Conservation (phyloP, 1,139 yeast genomes). For the Pneumocystis carinii region DNA sequence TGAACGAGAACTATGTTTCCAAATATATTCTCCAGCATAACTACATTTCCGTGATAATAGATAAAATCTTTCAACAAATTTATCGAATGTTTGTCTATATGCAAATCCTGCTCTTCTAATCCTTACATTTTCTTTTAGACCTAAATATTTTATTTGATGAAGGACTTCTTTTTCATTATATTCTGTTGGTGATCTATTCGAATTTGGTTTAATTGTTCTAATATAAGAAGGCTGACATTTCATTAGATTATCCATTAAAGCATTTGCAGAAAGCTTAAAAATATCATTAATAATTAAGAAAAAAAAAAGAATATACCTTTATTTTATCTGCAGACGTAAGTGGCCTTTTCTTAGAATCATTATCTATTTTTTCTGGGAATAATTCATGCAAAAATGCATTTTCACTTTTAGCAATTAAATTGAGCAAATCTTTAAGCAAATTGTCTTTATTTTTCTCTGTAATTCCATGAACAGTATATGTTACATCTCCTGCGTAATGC, state of each 20-base stretch:
- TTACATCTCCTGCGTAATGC: slow-evolving; percentile 98
- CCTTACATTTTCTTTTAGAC: slow-evolving; percentile 90
- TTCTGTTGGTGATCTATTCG: slow-evolving; percentile 78
- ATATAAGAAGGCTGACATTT: slow-evolving; percentile 88
- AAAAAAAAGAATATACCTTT: slow-evolving; percentile 28
- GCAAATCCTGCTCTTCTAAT: slow-evolving; percentile 99
- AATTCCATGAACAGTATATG: slow-evolving; percentile 78
- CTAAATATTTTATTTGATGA: slow-evolving; percentile 91
- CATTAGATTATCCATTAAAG: slow-evolving; percentile 75
- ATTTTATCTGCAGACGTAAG: slow-evolving; percentile 97
- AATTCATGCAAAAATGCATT: slow-evolving; percentile 50
- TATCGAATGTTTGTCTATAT: slow-evolving; percentile 90
- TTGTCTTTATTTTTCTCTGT: slow-evolving; percentile 97
- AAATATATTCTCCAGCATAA: slow-evolving; percentile 94
- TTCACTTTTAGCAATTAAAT: slow-evolving; percentile 55
- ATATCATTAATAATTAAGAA: neutral
- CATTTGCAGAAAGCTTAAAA: slow-evolving; percentile 55
- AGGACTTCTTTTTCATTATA: slow-evolving; percentile 79
- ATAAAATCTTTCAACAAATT: slow-evolving; percentile 92
- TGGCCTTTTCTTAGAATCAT: slow-evolving; percentile 67
- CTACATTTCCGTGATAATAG: slow-evolving; percentile 77
- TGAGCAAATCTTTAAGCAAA: slow-evolving; percentile 73
- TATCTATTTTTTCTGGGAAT: slow-evolving; percentile 67
- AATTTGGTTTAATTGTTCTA: slow-evolving; percentile 95
- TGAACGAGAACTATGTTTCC: slow-evolving; percentile 74